Base-by-base conservation (phyloP, 805 yeast genomes). In the Ogataea methanolica region DNA sequence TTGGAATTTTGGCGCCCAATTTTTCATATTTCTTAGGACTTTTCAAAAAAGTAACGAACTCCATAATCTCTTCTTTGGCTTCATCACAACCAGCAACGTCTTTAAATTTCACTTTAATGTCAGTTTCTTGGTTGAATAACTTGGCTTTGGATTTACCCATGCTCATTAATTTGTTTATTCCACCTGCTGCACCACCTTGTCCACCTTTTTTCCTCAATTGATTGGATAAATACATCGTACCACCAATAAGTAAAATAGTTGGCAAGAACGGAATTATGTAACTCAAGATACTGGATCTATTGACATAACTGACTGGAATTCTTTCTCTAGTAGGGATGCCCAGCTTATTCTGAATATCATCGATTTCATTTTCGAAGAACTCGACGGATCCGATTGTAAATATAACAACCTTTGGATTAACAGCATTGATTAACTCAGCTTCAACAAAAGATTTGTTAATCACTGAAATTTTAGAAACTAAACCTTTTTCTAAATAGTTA, bases 1-100 rank as follows among this genome's bases (percentile, higher is more conserved):
- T 81, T 42, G 99, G 99, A 56, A 94, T 94, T 66, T 90, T 88
- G 36, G 98, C 99, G 36, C 99, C 99, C 48, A 94, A 74, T 50
- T 81, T 80, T 66, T 91, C 97, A 68, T 91, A 94, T 64, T 90
- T 88, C 47, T 76, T 74, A 9, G 99, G 99, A 55, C 89, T 80
- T 65, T 92, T 87, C 68, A 94, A 79, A 65, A 95, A 94, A 57
- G 85, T 82, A 45, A 94, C 99, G 74, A 94, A 94, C 68, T 94
- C 99, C 96, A 90, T 88, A 52, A 94, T 91, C 69, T 94, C 99
- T 56, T 84, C 92, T 68, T 94, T 94, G 11, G 99, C 96, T 70
- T 94, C 99, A 52, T 84, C 86, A 74, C 92, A 87, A 45, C 99
- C 99, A 1, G 99, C 99, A 44, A 94, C 99, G 66, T 95, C 98